phyloP scores from a whole-genome alignment of 2,329 filamentous ascomycete species.

The Pseudogymnoascus verrucosus region DNA sequence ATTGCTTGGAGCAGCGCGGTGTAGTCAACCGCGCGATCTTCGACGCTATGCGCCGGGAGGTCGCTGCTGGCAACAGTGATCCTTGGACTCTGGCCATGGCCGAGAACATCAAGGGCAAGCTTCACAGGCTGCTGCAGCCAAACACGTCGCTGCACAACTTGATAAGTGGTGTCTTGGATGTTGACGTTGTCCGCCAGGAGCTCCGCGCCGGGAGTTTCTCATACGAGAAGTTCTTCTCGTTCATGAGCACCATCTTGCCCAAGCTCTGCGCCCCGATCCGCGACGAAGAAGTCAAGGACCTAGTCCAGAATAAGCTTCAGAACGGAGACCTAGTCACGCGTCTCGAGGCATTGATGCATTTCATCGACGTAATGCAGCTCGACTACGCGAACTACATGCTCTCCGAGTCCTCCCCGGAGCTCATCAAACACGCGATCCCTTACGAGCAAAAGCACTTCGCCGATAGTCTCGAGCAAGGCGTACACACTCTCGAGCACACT shows the following conservation, averaged over 20 bases:
- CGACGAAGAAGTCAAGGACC: constrained; percentile 64
- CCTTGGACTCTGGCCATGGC: constrained; percentile 63
- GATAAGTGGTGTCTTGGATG: constrained; percentile 68
- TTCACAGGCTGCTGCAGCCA: constrained; percentile 62
- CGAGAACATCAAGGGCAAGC: constrained; percentile 61
- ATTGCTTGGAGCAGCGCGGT: constrained; percentile 53
- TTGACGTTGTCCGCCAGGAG: constrained; percentile 60
- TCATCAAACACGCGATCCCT: constrained; percentile 61
- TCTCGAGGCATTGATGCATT: constrained; percentile 64
- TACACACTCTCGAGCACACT: constrained; percentile 49
- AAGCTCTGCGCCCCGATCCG: constrained; percentile 74
- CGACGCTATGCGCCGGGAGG: constrained; percentile 52
- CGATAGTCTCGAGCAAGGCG: constrained; percentile 51
- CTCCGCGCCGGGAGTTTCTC: constrained; percentile 67
- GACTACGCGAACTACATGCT: constrained; percentile 80
- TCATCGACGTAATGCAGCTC: constrained; percentile 69
- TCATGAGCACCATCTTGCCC: constrained; percentile 67
- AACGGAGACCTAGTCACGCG: constrained; percentile 64
- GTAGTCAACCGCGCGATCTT: constrained; percentile 50
- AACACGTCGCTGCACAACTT: constrained; percentile 67
- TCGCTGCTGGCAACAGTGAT: constrained; percentile 56
- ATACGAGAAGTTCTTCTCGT: constrained; percentile 70
- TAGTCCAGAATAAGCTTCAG: constrained; percentile 54
- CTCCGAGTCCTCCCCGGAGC: constrained; percentile 59
- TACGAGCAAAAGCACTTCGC: constrained; percentile 70